phyloP scores from a whole-genome alignment of 2,329 filamentous ascomycete genomes.

The Colletotrichum incanum region DNA sequence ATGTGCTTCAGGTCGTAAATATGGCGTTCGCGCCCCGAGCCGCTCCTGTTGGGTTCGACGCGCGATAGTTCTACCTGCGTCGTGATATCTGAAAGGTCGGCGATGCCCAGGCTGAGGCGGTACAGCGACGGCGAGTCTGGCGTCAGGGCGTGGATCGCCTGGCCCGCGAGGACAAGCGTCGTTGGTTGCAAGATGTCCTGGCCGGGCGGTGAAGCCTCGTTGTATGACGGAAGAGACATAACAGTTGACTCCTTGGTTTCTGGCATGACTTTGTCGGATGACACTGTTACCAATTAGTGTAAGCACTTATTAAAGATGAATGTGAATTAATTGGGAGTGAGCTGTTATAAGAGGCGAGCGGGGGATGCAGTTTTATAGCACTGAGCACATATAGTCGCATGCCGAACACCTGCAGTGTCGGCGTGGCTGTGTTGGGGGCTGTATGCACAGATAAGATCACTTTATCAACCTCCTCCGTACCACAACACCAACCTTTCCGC shows the following conservation, averaged over 20 bases:
- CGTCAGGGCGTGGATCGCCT: conserved; percentile 15
- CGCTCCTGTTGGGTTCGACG: conserved; percentile 7
- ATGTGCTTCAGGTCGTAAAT: conserved; percentile 12
- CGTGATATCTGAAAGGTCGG: conserved; percentile 3
- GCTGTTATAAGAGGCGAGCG: background rate
- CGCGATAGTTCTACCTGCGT: conserved; percentile 15
- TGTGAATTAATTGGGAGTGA: background rate
- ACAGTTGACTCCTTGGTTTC: background rate
- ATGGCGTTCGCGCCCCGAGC: conserved; percentile 15
- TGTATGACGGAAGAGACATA: background rate
- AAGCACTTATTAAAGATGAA: background rate
- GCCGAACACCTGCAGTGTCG: background rate
- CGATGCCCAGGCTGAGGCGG: conserved; percentile 12
- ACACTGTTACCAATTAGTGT: background rate
- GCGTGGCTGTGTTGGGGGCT: background rate
- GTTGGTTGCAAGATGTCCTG: conserved; percentile 10
- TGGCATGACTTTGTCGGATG: background rate
- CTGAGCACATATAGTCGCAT: background rate
- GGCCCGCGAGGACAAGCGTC: background rate
- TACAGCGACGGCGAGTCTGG: conserved; percentile 13
- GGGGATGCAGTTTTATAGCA: background rate
- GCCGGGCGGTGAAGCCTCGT: conserved; percentile 1
- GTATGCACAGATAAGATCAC: background rate
- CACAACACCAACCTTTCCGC: too few relatives aligned
- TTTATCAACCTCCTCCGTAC: too few relatives aligned